Evolutionary conservation across 2,329 filamentous ascomycete genomes (phyloP).

Genomic region (Periglandula ipomoeae): DNA sequence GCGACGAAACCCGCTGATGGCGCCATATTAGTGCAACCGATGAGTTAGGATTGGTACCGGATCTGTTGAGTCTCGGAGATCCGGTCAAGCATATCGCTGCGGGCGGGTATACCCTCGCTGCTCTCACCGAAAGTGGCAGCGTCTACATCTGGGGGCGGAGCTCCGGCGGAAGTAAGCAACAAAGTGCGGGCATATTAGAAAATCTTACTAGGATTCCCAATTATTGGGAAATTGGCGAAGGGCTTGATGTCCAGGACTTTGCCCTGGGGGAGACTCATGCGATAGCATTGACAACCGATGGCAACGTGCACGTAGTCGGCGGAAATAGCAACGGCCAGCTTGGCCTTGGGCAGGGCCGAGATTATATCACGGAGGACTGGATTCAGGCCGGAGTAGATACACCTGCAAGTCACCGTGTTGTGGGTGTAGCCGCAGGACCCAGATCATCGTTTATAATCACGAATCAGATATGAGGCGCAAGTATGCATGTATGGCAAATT

Average conservation of each 20-base stretch:
- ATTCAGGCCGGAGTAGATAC: slow-evolving; percentile 22
- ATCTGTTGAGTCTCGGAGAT: slow-evolving; percentile 42
- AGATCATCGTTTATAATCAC: slow-evolving; percentile 41
- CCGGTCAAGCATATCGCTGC: slow-evolving; percentile 43
- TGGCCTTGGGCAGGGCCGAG: slow-evolving; percentile 27
- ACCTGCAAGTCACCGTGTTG: slow-evolving; percentile 18
- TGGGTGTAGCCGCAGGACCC: slow-evolving; percentile 39
- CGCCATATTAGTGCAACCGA: slow-evolving; percentile 30
- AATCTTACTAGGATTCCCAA: slow-evolving; percentile 25
- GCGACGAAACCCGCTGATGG: slow-evolving; percentile 7
- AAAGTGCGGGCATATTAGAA: slow-evolving; percentile 16
- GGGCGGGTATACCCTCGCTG: slow-evolving; percentile 48
- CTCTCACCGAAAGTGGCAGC: slow-evolving; percentile 46
- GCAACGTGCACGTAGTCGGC: slow-evolving; percentile 45
- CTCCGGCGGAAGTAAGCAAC: slow-evolving; percentile 14
- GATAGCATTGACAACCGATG: slow-evolving; percentile 41
- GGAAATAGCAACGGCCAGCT: slow-evolving; percentile 51
- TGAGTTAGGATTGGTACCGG: slow-evolving; percentile 34
- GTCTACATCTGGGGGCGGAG: slow-evolving; percentile 52
- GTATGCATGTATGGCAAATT: no score
- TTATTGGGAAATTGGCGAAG: slow-evolving; percentile 36
- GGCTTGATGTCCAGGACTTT: slow-evolving; percentile 46
- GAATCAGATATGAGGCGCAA: slow-evolving; percentile 1
- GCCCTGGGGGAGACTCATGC: slow-evolving; percentile 50
- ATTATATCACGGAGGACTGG: slow-evolving; percentile 24